phyloP scores from a whole-genome alignment of 108 stramenopile genomes.

The Nitzschia inconspicua region DNA sequence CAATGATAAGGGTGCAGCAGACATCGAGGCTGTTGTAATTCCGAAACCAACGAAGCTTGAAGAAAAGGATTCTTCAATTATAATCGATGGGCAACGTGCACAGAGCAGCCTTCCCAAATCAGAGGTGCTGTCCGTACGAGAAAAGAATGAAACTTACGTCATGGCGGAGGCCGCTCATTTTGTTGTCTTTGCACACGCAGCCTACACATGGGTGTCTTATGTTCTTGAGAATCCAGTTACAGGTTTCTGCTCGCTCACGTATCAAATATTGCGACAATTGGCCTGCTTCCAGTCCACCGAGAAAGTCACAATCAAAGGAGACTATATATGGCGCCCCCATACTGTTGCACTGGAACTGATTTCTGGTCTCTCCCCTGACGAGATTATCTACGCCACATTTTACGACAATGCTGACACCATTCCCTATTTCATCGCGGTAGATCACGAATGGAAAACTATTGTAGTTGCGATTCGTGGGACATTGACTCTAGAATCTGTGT shows the following conservation, averaged over 20 bases:
- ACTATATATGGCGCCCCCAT: slow-evolving; percentile 46
- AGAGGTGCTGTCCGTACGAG: neutral
- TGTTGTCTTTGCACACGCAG: slow-evolving; percentile 56
- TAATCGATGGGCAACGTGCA: neutral
- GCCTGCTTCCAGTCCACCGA: slow-evolving; percentile 20
- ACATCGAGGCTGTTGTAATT: neutral
- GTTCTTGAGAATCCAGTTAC: slow-evolving; percentile 53
- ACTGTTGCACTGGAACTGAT: slow-evolving; percentile 58
- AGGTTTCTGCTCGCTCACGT: slow-evolving; percentile 24
- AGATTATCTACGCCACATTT: slow-evolving; percentile 84
- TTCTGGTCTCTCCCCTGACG: slow-evolving; percentile 27
- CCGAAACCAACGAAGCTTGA: neutral
- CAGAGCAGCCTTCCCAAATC: neutral
- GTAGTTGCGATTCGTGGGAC: slow-evolving; percentile 92
- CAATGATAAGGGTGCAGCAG: neutral
- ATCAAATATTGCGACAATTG: slow-evolving; percentile 7
- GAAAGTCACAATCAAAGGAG: slow-evolving; percentile 27
- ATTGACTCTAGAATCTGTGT: slow-evolving; percentile 81
- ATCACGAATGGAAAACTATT: slow-evolving; percentile 78
- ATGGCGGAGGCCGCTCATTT: slow-evolving; percentile 75
- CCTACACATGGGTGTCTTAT: slow-evolving; percentile 70
- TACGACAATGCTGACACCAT: slow-evolving; percentile 48
- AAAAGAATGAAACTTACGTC: slow-evolving; percentile 34
- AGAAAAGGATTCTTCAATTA: neutral
- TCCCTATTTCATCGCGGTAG: slow-evolving; percentile 86